phyloP scores from a whole-genome alignment of 169 alveolate species.

The Plasmodium falciparum region DNA sequence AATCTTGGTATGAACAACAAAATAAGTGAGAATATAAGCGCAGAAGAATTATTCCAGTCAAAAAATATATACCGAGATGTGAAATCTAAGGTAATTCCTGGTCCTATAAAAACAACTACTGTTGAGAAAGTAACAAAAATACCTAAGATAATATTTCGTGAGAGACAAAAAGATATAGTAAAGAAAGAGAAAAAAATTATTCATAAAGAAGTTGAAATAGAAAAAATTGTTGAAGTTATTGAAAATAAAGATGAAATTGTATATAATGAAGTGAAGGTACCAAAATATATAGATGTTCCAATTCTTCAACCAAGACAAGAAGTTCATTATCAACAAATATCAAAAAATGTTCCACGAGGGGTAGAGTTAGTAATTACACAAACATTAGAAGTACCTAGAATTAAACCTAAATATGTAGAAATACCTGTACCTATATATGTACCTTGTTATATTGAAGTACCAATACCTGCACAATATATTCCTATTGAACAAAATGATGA shows the following conservation, averaged over 20 bases:
- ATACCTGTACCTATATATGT: constrained; percentile 63
- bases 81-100: constrained; percentile 14
- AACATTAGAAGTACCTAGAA: constrained; percentile 31
- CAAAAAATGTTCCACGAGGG: constrained; percentile 48
- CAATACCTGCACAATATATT: constrained; percentile 62
- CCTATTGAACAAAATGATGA: constrained; percentile 22
- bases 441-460: constrained; percentile 65
- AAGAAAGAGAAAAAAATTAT: constrained; percentile 7
- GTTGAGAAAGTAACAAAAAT: constrained; percentile 48
- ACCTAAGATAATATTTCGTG: constrained; percentile 14
- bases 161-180: constrained; percentile 8
- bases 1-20: neutral
- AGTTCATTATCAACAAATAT: constrained; percentile 15
- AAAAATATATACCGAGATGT: constrained; percentile 32
- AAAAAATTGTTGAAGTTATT: constrained; percentile 12
- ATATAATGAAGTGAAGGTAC: constrained; percentile 45
- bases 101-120: constrained; percentile 27
- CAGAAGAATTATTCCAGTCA: constrained; percentile 23
- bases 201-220: constrained; percentile 16
- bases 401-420: constrained; percentile 61
- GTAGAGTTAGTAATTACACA: constrained; percentile 30
- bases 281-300: constrained; percentile 27
- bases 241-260: constrained; percentile 25
- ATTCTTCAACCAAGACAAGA: constrained; percentile 55
- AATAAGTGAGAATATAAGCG: neutral